phyloP scores from a whole-genome alignment of 169 alveolate genomes.

The Eimeria sp. region DNA sequence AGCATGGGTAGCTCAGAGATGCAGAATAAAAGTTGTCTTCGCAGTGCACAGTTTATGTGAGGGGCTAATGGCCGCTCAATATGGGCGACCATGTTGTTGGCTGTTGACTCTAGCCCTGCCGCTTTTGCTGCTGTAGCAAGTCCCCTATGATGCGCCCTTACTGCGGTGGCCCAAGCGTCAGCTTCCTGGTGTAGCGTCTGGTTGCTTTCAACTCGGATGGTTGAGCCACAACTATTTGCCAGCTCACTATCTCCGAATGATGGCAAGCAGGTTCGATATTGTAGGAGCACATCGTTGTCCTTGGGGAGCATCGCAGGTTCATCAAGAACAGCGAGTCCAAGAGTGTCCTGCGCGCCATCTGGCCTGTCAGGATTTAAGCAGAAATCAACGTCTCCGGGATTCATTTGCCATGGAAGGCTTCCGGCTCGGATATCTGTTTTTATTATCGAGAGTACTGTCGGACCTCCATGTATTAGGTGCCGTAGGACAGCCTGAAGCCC shows the following conservation, averaged over 20 bases:
- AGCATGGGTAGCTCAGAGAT: conserved; percentile 18
- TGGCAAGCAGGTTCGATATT: background rate
- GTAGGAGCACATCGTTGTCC: background rate
- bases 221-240: background rate
- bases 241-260: background rate
- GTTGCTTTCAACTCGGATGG: background rate
- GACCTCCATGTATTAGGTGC: background rate
- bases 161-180: background rate
- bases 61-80: background rate
- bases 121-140: background rate
- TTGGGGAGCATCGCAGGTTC: background rate
- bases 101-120: background rate
- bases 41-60: background rate
- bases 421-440: background rate
- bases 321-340: conserved; percentile 6
- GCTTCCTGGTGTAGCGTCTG: background rate
- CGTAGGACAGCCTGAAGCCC: background rate
- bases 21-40: background rate
- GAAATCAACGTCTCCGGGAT: background rate
- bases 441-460: background rate
- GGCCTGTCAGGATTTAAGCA: background rate
- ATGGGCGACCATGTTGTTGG: background rate
- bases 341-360: conserved; percentile 17
- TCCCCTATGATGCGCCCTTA: background rate
- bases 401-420: background rate